Base-by-base conservation (phyloP, 1,284 basidiomycete species). In the Tilletia horrida region DNA sequence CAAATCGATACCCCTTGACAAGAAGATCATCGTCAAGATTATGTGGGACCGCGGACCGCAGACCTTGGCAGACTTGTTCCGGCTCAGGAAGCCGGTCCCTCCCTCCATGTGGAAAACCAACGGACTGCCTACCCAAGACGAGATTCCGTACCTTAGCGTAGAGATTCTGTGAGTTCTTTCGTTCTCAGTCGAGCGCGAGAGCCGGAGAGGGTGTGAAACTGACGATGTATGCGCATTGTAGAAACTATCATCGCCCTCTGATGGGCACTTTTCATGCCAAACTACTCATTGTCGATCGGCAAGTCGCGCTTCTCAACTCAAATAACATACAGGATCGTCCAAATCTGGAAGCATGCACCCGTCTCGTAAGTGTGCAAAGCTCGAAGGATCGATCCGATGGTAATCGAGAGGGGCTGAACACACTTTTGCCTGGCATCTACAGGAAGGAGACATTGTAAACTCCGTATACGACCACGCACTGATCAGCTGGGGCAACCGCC, bases 241-340 rank as follows among this genome's bases (percentile, higher is more conserved):
- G 65, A 59, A 82, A 81, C 67, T 82, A 81, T 61, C 81, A 81
- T 50, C 74, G 77, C 18, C 78, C 79, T 9, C 68, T 79, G 27
- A 74, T 80, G 62, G 89, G 89, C 40, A 91, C 89, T 0, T 91
- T 91, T 82, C 90, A 91, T 75, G 87, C 88, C 55, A 91, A 91
- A 79, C 90, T 89, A 71, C 84, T 90, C 78, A 84, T 91, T 65
- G 87, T 91, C 9, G 90, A 91, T 76, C 85, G 90, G 18, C 88
- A 87, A 72, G 84, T 90, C 35, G 90, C 88, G 0, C 83, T 90
- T 66, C 83, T 91, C 72, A 89, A 89, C 81, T 87, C 86, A 67
- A 90, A 90, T 82, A 91, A 91, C 71, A 89, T 91, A 64, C 90
- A 90, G 80, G 82, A 83, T 67, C 80, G 82, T 2, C 82, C 82